Percentiles rank a stretch among this genome's conserved stretches.
Conservation (phyloP, 345 rosid species). For the Lepidium aucheri region DNA sequence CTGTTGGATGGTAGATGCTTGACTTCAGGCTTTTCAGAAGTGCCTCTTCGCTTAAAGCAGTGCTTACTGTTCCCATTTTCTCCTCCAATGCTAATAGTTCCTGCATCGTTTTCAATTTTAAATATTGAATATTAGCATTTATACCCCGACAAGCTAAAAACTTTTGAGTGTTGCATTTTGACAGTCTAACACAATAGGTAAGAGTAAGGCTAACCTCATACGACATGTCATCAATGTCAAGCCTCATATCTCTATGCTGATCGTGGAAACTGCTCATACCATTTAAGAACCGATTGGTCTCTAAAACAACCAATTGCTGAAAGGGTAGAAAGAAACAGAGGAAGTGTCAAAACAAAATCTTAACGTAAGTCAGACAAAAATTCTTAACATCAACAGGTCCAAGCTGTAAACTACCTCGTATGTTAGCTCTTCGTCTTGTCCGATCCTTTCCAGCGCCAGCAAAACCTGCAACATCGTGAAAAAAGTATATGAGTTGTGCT, state of each 20-base stretch:
- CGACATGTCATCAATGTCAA: slow-evolving; percentile 95
- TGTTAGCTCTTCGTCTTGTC: slow-evolving; percentile 62
- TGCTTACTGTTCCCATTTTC: slow-evolving; percentile 93
- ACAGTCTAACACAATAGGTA: not conserved
- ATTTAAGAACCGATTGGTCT: slow-evolving; percentile 62
- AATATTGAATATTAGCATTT: not conserved
- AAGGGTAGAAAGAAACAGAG: not conserved
- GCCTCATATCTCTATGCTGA: slow-evolving; percentile 92
- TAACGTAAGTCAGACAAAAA: slow-evolving; percentile 4
- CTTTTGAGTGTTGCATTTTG: not conserved
- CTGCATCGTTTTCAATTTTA: slow-evolving; percentile 29
- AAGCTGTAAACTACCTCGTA: slow-evolving; percentile 53
- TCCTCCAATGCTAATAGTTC: slow-evolving; percentile 94
- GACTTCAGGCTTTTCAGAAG: slow-evolving; percentile 52
- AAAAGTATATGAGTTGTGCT: not conserved
- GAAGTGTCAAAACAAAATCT: not conserved
- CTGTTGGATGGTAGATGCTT: slow-evolving; percentile 32
- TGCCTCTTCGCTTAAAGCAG: slow-evolving; percentile 84
- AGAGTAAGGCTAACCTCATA: slow-evolving; percentile 58
- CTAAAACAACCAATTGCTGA: slow-evolving; percentile 88
- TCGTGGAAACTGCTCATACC: slow-evolving; percentile 58
- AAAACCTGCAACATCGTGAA: slow-evolving; percentile 40
- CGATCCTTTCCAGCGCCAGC: slow-evolving; percentile 84
- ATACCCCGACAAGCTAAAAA: not conserved
- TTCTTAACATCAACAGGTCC: not conserved